Conservation (phyloP, 768 basidiomycete species). For the Podaxis sp. region DNA sequence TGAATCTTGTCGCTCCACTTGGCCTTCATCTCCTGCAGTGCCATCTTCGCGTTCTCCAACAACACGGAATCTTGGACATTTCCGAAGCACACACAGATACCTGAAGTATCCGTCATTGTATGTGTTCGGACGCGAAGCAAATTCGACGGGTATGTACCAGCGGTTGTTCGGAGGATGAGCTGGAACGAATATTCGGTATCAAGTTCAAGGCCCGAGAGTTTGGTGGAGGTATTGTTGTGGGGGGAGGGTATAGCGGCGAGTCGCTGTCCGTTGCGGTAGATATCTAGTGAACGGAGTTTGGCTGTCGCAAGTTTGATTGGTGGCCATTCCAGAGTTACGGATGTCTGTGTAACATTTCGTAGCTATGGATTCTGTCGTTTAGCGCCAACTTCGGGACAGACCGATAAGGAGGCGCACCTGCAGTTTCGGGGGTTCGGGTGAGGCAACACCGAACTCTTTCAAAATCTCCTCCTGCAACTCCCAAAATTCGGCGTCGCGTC, state of each 20-base stretch:
- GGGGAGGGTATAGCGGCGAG: conserved; percentile 84
- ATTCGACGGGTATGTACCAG: conserved; percentile 87
- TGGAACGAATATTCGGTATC: conserved; percentile 92
- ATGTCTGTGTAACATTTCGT: conserved; percentile 94
- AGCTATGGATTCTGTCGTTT: conserved; percentile 40
- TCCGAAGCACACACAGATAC: conserved; percentile 93
- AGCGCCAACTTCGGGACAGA: not conserved
- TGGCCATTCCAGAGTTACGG: conserved; percentile 95
- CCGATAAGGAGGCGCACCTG: conserved; percentile 40
- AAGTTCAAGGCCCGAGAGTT: conserved; percentile 77
- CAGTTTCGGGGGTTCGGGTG: conserved; percentile 72
- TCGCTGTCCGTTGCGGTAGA: conserved; percentile 88
- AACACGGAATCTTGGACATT: conserved; percentile 74
- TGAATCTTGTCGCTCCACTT: conserved; percentile 91
- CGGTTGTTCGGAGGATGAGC: conserved; percentile 86
- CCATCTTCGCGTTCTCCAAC: conserved; percentile 77
- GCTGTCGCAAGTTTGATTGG: conserved; percentile 78
- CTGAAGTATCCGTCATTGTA: conserved; percentile 92
- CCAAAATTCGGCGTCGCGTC: conserved; percentile 81
- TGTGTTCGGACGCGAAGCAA: conserved; percentile 82
- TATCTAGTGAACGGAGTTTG: conserved; percentile 83
- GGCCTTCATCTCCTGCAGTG: conserved; percentile 81
- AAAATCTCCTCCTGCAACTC: conserved; percentile 78
- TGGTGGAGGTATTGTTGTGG: conserved; percentile 79
- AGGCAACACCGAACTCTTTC: conserved; percentile 59